Percentiles rank a stretch among this genome's conserved stretches.
Evolutionary conservation across 768 basidiomycete species (phyloP).

Genomic region (Suillus subluteus): DNA sequence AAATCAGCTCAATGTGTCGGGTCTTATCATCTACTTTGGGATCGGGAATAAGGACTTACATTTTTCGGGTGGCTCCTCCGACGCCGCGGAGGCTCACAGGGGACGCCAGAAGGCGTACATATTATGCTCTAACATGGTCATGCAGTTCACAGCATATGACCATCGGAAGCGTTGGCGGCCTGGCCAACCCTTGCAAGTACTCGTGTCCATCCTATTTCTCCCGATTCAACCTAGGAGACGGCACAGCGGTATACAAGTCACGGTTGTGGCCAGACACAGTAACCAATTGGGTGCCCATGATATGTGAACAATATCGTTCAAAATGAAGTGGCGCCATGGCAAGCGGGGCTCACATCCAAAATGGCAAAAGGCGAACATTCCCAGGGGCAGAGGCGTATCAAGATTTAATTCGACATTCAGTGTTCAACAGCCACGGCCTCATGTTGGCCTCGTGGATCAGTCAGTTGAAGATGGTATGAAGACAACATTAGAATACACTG

Average conservation of each 20-base stretch:
- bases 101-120: neutral
- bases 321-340: neutral
- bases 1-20: neutral
- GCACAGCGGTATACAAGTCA: neutral
- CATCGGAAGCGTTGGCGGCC: neutral
- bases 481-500: conserved; percentile 10
- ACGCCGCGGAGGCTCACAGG: neutral
- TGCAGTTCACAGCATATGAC: neutral
- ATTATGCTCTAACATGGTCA: neutral
- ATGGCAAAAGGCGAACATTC: neutral
- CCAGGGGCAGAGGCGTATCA: neutral
- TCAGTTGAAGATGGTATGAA: conserved; percentile 5
- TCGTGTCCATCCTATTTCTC: neutral
- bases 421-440: neutral
- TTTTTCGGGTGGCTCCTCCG: neutral
- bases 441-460: neutral
- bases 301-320: neutral
- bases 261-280: neutral
- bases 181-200: neutral
- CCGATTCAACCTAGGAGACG: neutral
- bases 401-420: neutral
- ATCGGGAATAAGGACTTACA: neutral
- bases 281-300: neutral
- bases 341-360: neutral
- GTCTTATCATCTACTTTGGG: neutral